phyloP scores from a whole-genome alignment of 2,329 filamentous ascomycete species.

The Penicillium vulpinum region DNA sequence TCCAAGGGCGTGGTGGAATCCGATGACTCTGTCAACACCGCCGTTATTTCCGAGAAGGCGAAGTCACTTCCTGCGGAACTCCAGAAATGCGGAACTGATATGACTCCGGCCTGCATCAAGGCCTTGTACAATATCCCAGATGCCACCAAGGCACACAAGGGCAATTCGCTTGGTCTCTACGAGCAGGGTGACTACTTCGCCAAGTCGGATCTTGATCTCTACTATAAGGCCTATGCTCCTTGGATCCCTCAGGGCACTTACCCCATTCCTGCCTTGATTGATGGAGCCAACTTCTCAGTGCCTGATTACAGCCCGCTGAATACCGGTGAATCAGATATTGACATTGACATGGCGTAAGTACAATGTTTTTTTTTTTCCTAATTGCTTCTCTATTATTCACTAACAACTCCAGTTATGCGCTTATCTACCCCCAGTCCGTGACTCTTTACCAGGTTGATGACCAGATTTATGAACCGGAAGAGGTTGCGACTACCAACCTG shows the following conservation, averaged over 20 bases:
- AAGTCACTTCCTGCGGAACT: constrained; percentile 30
- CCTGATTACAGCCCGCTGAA: constrained; percentile 36
- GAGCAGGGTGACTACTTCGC: constrained; percentile 57
- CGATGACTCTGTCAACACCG: not conserved
- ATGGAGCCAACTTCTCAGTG: constrained; percentile 46
- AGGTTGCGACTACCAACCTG: constrained; percentile 32
- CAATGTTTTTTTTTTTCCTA: not conserved
- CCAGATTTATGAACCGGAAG: constrained; percentile 41
- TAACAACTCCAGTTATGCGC: constrained; percentile 34
- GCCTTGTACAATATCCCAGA: constrained; percentile 51
- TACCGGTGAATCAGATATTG: constrained; percentile 54
- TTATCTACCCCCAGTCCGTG: constrained; percentile 55
- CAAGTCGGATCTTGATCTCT: constrained; percentile 51
- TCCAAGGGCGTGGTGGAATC: constrained; percentile 7
- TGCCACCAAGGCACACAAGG: constrained; percentile 38
- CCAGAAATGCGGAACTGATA: constrained; percentile 53
- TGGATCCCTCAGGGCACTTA: constrained; percentile 45
- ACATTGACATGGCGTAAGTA: constrained; percentile 55
- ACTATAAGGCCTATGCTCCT: constrained; percentile 49
- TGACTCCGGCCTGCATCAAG: constrained; percentile 59
- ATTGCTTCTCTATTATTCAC: not conserved
- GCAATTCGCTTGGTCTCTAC: constrained; percentile 56
- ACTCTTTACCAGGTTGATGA: constrained; percentile 55
- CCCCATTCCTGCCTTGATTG: constrained; percentile 51
- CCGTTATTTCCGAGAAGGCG: constrained; percentile 17